Conservation (phyloP, 306 rosid genomes). For the Carpinus fangiana region DNA sequence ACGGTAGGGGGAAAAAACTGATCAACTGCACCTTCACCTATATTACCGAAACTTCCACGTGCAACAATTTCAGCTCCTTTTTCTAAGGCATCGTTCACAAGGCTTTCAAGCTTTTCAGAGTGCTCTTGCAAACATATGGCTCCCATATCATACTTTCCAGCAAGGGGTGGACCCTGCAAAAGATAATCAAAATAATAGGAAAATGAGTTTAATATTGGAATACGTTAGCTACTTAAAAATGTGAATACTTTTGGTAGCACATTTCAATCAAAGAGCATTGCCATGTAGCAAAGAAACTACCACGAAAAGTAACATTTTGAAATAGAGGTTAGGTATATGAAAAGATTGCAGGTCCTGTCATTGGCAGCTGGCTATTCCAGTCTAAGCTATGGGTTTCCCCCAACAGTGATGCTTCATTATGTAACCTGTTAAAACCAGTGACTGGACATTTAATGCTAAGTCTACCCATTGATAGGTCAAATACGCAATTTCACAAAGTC, state of each 20-base stretch:
- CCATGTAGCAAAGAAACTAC: not conserved
- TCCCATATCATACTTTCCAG: slow-evolving; percentile 91
- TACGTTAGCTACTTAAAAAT: not conserved
- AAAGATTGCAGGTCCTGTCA: not conserved
- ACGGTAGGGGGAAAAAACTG: slow-evolving; percentile 92
- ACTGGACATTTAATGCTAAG: not conserved
- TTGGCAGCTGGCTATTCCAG: not conserved
- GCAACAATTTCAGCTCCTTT: slow-evolving; percentile 88
- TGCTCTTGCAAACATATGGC: slow-evolving; percentile 93
- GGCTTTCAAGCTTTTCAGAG: slow-evolving; percentile 88
- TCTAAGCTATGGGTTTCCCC: not conserved
- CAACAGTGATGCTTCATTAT: not conserved
- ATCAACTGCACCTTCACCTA: slow-evolving; percentile 88
- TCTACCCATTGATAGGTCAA: not conserved
- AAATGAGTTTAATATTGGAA: not conserved
- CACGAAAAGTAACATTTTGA: not conserved
- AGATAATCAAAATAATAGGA: slow-evolving; percentile 25
- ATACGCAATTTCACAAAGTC: not conserved
- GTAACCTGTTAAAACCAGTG: not conserved
- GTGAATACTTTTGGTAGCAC: not conserved
- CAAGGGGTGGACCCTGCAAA: slow-evolving; percentile 84
- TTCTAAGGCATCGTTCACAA: slow-evolving; percentile 81
- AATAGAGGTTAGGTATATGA: not conserved
- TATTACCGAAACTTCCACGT: slow-evolving; percentile 86
- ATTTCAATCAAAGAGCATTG: not conserved